A percentile compares a stretch with the other conserved stretches of the same genome.
phyloP scores from a whole-genome alignment of 2,329 filamentous ascomycete species.

The Talaromyces sp. region DNA sequence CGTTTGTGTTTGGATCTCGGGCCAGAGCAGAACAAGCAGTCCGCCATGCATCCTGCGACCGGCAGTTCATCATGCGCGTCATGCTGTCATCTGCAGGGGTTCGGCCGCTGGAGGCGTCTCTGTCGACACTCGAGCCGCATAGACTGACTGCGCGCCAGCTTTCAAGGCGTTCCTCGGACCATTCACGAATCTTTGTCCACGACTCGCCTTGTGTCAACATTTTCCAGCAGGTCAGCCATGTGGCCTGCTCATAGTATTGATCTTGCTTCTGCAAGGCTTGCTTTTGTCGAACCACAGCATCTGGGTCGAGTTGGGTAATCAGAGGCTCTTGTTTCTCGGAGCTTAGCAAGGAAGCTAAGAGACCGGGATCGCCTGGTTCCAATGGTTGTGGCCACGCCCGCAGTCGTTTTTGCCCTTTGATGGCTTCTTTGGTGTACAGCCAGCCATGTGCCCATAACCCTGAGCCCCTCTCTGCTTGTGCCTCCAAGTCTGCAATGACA shows the following conservation, averaged over 20 bases:
- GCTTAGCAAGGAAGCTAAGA: slow-evolving; percentile 52
- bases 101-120: slow-evolving; percentile 19
- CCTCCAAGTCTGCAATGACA: slow-evolving; percentile 68
- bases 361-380: slow-evolving; percentile 55
- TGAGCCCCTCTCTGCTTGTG: slow-evolving; percentile 65
- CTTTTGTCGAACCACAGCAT: slow-evolving; percentile 74
- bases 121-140: slow-evolving; percentile 49
- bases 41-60: slow-evolving; percentile 33
- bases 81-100: slow-evolving; percentile 30
- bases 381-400: slow-evolving; percentile 61
- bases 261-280: slow-evolving; percentile 74
- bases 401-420: slow-evolving; percentile 84
- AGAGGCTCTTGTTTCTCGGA: slow-evolving; percentile 57
- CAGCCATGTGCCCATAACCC: slow-evolving; percentile 83
- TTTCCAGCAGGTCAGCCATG: slow-evolving; percentile 93
- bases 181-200: slow-evolving; percentile 69
- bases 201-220: slow-evolving; percentile 79
- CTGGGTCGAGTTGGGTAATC: slow-evolving; percentile 85
- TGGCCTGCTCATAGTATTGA: slow-evolving; percentile 78
- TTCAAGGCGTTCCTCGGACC: slow-evolving; percentile 80
- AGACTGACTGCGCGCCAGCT: slow-evolving; percentile 83
- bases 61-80: slow-evolving; percentile 38
- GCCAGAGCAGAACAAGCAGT: slow-evolving; percentile 42
- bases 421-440: slow-evolving; percentile 82
- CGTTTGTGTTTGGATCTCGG: slow-evolving; percentile 59